These are phyloP conservation scores for Nakaseomyces bracarensis DNA, from an alignment of 1,139 yeast genomes.

Conservation along the genomic window DNA sequence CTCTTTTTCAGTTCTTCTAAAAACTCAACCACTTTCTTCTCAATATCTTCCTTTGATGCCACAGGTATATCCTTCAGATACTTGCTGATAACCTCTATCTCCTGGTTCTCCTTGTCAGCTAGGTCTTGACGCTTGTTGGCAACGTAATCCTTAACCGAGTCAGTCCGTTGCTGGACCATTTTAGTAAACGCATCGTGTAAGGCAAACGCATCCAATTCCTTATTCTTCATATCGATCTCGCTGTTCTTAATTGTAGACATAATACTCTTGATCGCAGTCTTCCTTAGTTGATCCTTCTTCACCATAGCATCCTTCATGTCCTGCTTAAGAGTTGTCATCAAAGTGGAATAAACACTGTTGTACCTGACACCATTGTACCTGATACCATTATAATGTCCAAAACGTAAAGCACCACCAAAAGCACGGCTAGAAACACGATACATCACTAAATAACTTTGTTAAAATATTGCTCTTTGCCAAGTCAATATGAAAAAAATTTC, in stretches of 20 bases:
- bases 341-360: conserved; percentile 34
- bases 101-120: conserved; percentile 47
- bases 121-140: conserved; percentile 47
- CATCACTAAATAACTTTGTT: not conserved
- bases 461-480: not conserved
- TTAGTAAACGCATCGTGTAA: conserved; percentile 43
- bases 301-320: conserved; percentile 45
- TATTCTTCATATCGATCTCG: conserved; percentile 44
- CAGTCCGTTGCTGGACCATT: conserved; percentile 45
- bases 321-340: conserved; percentile 35
- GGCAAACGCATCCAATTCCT: conserved; percentile 41
- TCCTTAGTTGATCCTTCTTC: conserved; percentile 37
- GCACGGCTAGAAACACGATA: not conserved
- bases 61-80: conserved; percentile 43
- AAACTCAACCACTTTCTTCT: conserved; percentile 35
- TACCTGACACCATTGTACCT: conserved; percentile 24
- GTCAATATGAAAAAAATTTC: not conserved
- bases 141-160: conserved; percentile 45
- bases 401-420: not conserved
- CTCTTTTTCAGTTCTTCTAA: conserved; percentile 32
- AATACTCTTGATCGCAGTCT: conserved; percentile 49
- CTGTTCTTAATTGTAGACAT: conserved; percentile 53
- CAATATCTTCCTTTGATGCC: conserved; percentile 44
- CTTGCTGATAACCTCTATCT: conserved; percentile 39
- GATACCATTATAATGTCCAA: not conserved